Conservation (phyloP, 2,329 filamentous ascomycete species). For the Colletotrichum coccodes region DNA sequence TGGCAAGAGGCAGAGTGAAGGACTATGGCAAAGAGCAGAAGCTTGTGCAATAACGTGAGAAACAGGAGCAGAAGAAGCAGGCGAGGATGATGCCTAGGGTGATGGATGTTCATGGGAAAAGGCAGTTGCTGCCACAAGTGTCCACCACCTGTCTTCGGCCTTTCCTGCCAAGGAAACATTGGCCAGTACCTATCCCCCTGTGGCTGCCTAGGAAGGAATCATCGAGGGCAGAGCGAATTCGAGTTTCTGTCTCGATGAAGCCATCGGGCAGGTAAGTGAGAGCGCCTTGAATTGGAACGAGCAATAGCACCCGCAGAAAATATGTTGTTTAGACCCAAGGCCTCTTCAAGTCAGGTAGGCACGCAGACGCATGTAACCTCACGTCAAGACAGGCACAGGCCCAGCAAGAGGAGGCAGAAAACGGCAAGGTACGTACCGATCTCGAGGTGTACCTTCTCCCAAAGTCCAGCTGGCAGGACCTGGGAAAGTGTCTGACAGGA, state of each 20-base stretch:
- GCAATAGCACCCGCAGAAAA: neutral
- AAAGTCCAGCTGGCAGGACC: neutral
- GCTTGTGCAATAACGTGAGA: neutral
- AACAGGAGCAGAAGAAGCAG: too few species aligned
- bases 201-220: neutral
- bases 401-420: neutral
- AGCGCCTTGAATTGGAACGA: neutral
- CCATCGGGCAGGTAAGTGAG: neutral
- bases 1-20: neutral
- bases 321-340: neutral
- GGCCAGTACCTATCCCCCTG: neutral
- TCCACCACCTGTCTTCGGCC: neutral
- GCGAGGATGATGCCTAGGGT: neutral
- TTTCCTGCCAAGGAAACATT: neutral
- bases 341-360: constrained; percentile 6
- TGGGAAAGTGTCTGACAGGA: neutral
- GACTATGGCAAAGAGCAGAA: neutral
- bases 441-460: neutral
- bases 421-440: neutral
- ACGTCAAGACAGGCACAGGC: neutral
- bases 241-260: neutral
- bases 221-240: neutral
- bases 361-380: constrained; percentile 4
- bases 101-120: neutral
- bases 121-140: neutral